Evolutionary conservation across 805 yeast species (phyloP).

Genomic region (Sugiyamaella valdiviana): DNA sequence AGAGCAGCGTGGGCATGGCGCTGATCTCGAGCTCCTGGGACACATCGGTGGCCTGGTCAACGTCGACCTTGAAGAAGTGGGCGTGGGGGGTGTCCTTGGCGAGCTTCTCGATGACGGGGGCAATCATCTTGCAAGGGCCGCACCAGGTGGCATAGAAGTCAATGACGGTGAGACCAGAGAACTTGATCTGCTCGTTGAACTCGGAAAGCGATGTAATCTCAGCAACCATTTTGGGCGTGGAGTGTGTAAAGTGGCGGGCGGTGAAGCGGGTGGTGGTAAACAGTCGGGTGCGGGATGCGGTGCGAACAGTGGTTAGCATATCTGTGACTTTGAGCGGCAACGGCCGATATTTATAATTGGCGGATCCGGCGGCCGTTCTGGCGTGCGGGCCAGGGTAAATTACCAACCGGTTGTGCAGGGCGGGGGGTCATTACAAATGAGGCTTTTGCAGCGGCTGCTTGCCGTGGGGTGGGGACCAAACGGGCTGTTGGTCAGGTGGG

Average conservation of each 20-base stretch:
- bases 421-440: neutral
- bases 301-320: neutral
- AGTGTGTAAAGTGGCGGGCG: conserved; percentile 12
- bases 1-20: conserved; percentile 63
- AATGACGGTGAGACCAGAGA: conserved; percentile 74
- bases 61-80: conserved; percentile 84
- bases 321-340: no score
- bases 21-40: conserved; percentile 65
- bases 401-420: neutral
- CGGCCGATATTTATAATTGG: no score
- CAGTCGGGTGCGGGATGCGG: neutral
- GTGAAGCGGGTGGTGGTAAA: neutral
- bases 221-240: conserved; percentile 50
- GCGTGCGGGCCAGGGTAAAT: neutral
- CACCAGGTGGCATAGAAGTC: conserved; percentile 98
- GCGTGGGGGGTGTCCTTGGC: conserved; percentile 51
- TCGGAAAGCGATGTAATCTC: conserved; percentile 47
- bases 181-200: conserved; percentile 58
- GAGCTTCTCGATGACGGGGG: conserved; percentile 62
- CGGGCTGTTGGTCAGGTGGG: no score
- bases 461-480: no score
- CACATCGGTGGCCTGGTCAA: conserved; percentile 69
- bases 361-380: neutral
- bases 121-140: conserved; percentile 95
- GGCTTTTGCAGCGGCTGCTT: no score